A percentile compares a stretch with the other conserved stretches of the same genome.
These are phyloP conservation scores for Penicillium atrosanguineum DNA, from an alignment of 495 filamentous ascomycete genomes.

Conservation along the genomic window DNA sequence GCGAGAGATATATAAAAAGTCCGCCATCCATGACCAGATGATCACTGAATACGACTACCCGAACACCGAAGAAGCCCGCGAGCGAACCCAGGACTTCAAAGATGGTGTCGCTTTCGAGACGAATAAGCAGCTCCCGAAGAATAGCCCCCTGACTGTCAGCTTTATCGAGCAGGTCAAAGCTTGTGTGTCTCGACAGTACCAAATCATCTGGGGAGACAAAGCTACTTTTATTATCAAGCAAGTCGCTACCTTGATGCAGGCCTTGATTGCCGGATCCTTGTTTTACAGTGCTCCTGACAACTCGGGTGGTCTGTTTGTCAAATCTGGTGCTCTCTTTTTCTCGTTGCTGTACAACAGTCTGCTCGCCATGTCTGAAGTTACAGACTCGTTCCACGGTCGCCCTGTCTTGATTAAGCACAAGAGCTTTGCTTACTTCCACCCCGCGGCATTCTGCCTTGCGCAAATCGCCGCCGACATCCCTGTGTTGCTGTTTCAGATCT, in stretches of 20 bases:
- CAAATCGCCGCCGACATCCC: constrained; percentile 70
- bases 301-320: constrained; percentile 48
- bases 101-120: constrained; percentile 44
- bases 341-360: constrained; percentile 71
- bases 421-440: constrained; percentile 71
- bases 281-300: constrained; percentile 40
- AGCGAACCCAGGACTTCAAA: constrained; percentile 49
- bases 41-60: constrained; percentile 51
- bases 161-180: constrained; percentile 58
- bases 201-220: constrained; percentile 60
- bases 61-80: constrained; percentile 35
- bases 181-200: constrained; percentile 52
- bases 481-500: constrained; percentile 60
- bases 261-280: constrained; percentile 40
- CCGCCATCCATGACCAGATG: constrained; percentile 33
- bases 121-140: constrained; percentile 32
- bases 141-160: constrained; percentile 55
- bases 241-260: constrained; percentile 38
- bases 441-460: constrained; percentile 68
- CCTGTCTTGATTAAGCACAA: constrained; percentile 77
- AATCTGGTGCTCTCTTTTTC: constrained; percentile 65
- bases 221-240: constrained; percentile 60
- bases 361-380: constrained; percentile 69
- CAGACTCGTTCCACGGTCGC: constrained; percentile 63
- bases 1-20: constrained; percentile 39